These are phyloP conservation scores for Sphaerostilbella broomeana DNA, from an alignment of 2,329 filamentous ascomycete genomes.

Conservation along the genomic window DNA sequence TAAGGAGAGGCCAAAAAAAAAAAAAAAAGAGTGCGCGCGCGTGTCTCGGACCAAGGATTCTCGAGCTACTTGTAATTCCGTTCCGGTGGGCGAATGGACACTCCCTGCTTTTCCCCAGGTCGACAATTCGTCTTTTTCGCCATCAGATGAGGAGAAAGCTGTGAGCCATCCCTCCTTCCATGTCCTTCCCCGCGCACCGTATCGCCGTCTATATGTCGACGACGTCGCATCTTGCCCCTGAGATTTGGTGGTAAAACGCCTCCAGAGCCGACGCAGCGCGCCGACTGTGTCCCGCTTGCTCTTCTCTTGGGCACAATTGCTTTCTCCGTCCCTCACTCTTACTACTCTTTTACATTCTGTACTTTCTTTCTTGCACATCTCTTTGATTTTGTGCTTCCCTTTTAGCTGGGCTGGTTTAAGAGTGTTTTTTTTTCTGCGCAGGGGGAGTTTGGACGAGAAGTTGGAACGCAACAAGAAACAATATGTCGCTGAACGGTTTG, in stretches of 20 bases:
- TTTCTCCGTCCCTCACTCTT: constrained; percentile 3
- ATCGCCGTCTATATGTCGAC: constrained; percentile 10
- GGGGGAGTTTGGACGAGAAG: no score
- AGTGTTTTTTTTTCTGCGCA: no score
- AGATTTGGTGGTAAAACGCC: constrained; percentile 9
- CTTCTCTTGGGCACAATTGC: constrained; percentile 3
- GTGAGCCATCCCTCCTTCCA: neutral
- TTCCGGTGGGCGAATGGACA: constrained; percentile 9
- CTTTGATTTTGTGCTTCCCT: neutral
- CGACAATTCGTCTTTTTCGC: neutral
- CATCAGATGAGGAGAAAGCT: neutral
- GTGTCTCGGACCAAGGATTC: neutral
- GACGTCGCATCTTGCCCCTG: constrained; percentile 11
- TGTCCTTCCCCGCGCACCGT: constrained; percentile 6
- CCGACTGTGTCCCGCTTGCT: constrained; percentile 4
- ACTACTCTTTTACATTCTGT: neutral
- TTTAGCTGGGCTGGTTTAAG: constrained; percentile 7
- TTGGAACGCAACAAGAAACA: constrained; percentile 1
- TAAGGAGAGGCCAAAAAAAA: neutral
- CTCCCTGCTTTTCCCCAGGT: constrained; percentile 1
- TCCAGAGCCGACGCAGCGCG: constrained; percentile 12
- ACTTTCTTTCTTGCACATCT: neutral
- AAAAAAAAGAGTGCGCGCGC: neutral
- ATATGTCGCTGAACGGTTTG: constrained; percentile 94
- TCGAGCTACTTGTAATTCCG: constrained; percentile 10